These are phyloP conservation scores for Dactylis glomerata DNA, from an alignment of 176 grass and related monocot species.

Conservation along the genomic window DNA sequence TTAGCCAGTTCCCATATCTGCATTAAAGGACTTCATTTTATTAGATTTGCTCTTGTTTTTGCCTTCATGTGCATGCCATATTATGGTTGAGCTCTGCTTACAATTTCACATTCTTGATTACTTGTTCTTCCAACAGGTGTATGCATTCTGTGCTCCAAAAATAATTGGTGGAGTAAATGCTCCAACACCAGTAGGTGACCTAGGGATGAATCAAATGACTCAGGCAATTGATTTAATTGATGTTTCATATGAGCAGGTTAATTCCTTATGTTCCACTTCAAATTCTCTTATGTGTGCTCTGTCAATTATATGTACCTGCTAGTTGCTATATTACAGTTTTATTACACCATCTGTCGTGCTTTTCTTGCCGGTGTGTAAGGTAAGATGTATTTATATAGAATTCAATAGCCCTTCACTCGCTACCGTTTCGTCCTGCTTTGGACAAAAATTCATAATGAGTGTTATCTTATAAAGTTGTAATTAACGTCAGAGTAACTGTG, in stretches of 20 bases:
- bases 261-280: constrained; percentile 13
- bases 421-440: neutral
- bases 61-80: neutral
- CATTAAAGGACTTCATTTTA: neutral
- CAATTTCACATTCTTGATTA: neutral
- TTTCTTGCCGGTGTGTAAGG: neutral
- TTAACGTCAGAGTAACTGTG: neutral
- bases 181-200: constrained; percentile 86
- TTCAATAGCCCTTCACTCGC: neutral
- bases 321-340: neutral
- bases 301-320: neutral
- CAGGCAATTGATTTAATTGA: constrained; percentile 92
- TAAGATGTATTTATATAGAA: neutral
- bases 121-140: constrained; percentile 59
- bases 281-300: neutral
- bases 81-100: neutral
- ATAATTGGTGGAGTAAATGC: constrained; percentile 94
- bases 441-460: neutral
- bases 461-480: neutral
- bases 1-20: neutral
- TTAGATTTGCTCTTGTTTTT: neutral
- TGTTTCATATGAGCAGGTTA: constrained; percentile 78
- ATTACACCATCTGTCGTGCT: neutral
- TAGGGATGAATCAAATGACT: constrained; percentile 92
- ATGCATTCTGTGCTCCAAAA: constrained; percentile 82